A percentile compares a stretch with the other conserved stretches of the same genome.
Evolutionary conservation across 805 yeast genomes (phyloP).

Genomic region (Starmerella ratchasimensis): DNA sequence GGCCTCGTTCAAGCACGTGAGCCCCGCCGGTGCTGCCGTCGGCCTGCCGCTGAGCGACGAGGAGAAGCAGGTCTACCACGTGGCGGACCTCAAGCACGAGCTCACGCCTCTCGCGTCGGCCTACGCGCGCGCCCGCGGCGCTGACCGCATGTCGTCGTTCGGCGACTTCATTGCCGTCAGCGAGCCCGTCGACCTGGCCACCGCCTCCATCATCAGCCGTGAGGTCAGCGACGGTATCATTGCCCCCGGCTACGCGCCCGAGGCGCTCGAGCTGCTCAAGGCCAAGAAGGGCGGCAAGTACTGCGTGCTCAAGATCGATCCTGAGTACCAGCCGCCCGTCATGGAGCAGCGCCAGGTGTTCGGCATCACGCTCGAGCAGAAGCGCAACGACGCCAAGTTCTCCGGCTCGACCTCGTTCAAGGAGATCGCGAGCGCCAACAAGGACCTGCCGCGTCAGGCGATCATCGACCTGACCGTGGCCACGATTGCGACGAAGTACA

Average conservation of each 20-base stretch:
- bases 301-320: constrained; percentile 92
- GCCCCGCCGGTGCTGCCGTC: constrained; percentile 98
- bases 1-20: constrained; percentile 96
- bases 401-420: constrained; percentile 71
- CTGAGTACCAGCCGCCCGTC: constrained; percentile 70
- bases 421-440: constrained; percentile 81
- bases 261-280: constrained; percentile 75
- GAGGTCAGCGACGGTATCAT: constrained; percentile 98
- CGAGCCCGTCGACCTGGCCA: constrained; percentile 88
- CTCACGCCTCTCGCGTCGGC: constrained; percentile 95
- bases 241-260: constrained; percentile 93
- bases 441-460: constrained; percentile 81
- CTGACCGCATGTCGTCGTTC: constrained; percentile 98
- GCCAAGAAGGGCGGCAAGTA: constrained; percentile 96
- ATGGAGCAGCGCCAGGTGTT: constrained; percentile 88
- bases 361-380: constrained; percentile 90
- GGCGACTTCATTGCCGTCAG: constrained; percentile 98
- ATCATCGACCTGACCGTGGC: constrained; percentile 90
- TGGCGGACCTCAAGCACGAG: constrained; percentile 73
- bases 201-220: constrained; percentile 92
- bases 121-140: constrained; percentile 98
- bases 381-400: constrained; percentile 94
- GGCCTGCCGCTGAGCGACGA: constrained; percentile 83
- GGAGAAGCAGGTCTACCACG: constrained; percentile 93
- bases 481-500: constrained; percentile 90